Evolutionary conservation across 345 rosid genomes (phyloP), one percentile per base, ranked within the genome.

Genomic region (Aethionema arabicum): DNA sequence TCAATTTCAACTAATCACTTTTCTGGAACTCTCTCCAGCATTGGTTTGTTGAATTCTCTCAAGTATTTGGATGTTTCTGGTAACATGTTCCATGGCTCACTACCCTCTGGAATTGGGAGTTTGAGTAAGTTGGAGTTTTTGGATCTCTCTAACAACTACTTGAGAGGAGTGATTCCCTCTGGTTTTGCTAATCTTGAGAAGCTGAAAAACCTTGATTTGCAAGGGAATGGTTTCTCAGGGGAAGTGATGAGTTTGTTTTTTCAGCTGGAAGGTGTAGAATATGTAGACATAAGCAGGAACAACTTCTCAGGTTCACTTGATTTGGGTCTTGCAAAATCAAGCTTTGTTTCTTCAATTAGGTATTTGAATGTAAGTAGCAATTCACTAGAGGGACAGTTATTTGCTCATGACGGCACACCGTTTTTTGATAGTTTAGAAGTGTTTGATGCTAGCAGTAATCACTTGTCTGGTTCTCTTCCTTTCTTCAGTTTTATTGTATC

Each of bases 361-460:
- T 72, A 81, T 70, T 52, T 88, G 69, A 88, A 88, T 57, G 58
- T 84, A 42, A 88, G 97, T 76, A 67, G 61, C 43, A 87, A 90
- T 65, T 47, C 76, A 53, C 56, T 91, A 70, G 76, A 16, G 13
- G 96, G 95, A 10, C 58, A 80, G 76, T 82, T 86, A 59, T 88
- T 88, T 61, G 81, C 87, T 67, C 85, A 84, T 59, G 97, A 85
- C 62, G 95, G 91, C 46, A 74, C 83, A 66, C 85, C 95, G 2
- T 91, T 52, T 79, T 91, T 91, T 36, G 96, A 88, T 73, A 84
- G 84, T 59, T 75, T 88, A 63, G 95, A 91, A 70, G 96, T 86
- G 62, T 79, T 91, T 54, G 98, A 91, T 88, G 98, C 85, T 9
- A 88, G 88, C 73, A 65, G 78, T 59, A 91, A 88, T 72, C 79